Evolutionary conservation across 2,329 filamentous ascomycete genomes (phyloP).

Genomic region (Pseudocercospora ulei): DNA sequence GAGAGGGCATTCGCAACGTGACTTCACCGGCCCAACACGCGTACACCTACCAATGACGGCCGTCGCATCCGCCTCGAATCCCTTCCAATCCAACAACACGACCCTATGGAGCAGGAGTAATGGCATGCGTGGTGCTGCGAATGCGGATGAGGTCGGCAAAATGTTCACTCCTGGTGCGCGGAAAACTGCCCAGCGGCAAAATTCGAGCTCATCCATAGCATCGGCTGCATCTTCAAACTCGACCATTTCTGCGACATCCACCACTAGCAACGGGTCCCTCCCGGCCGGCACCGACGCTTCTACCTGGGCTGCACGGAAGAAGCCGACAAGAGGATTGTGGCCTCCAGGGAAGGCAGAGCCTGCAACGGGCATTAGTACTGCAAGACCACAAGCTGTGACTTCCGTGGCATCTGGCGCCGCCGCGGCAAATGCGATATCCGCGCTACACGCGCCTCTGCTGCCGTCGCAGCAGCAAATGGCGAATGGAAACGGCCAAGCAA

Average conservation of each 20-base stretch:
- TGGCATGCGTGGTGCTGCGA: conserved; percentile 60
- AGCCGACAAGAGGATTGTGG: conserved; percentile 51
- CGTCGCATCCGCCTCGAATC: conserved; percentile 52
- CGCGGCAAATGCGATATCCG: conserved; percentile 53
- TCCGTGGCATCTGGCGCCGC: conserved; percentile 50
- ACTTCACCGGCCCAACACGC: conserved; percentile 5
- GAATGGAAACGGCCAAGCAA: conserved; percentile 51
- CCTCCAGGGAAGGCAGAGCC: conserved; percentile 57
- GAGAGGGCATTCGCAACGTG: conserved; percentile 5
- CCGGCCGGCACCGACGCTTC: conserved; percentile 34
- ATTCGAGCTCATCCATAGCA: conserved; percentile 76
- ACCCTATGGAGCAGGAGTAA: conserved; percentile 49
- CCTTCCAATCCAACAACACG: conserved; percentile 49
- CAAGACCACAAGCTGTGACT: conserved; percentile 53
- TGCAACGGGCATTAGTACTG: conserved; percentile 52
- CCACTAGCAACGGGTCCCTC: conserved; percentile 45
- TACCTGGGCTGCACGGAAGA: conserved; percentile 43
- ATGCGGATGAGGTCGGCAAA: conserved; percentile 71
- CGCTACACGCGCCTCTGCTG: conserved; percentile 54
- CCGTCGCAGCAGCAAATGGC: conserved; percentile 57
- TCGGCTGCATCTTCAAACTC: conserved; percentile 57
- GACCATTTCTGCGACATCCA: conserved; percentile 51
- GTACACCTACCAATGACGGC: conserved; percentile 48
- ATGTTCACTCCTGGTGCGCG: conserved; percentile 63
- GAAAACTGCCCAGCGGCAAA: conserved; percentile 75